These are phyloP conservation scores for Thalia dealbata DNA, from an alignment of 176 grass and related monocot genomes.

Conservation along the genomic window DNA sequence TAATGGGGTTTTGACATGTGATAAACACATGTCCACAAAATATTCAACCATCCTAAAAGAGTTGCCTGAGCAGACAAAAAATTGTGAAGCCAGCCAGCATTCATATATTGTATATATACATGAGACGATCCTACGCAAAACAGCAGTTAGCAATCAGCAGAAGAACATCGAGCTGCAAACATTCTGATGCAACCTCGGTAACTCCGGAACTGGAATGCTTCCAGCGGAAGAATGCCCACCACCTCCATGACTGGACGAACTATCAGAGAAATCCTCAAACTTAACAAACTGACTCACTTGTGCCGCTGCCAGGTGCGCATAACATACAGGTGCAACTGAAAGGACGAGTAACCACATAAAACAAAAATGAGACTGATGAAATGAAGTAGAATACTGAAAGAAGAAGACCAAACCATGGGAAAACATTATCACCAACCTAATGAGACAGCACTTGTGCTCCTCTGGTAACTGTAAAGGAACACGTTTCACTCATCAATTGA, in stretches of 20 bases:
- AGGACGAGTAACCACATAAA: not conserved
- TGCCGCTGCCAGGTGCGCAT: conserved; percentile 62
- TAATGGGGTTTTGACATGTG: not conserved
- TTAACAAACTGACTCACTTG: conserved; percentile 78
- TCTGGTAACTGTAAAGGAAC: conserved; percentile 57
- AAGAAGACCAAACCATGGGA: not conserved
- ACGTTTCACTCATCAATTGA: not conserved
- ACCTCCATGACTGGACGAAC: conserved; percentile 52
- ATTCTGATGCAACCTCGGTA: conserved; percentile 70
- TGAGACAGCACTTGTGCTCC: conserved; percentile 90
- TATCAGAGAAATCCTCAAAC: conserved; percentile 65
- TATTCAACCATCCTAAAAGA: too few species aligned
- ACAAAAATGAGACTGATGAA: not conserved
- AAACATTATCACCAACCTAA: conserved; percentile 37
- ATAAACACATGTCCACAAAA: too few species aligned
- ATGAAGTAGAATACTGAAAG: not conserved
- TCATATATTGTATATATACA: too few species aligned
- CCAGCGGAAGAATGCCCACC: conserved; percentile 29
- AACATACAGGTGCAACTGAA: conserved; percentile 82
- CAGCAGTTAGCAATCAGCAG: conserved; percentile 17
- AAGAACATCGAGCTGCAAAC: conserved; percentile 86
- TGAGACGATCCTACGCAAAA: not conserved
- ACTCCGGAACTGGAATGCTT: conserved; percentile 37
- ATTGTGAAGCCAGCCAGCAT: too few species aligned
- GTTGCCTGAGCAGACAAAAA: too few species aligned